Evolutionary conservation across 2,329 filamentous ascomycete species (phyloP).

Genomic region (Pseudovirgaria hyperparasitica): DNA sequence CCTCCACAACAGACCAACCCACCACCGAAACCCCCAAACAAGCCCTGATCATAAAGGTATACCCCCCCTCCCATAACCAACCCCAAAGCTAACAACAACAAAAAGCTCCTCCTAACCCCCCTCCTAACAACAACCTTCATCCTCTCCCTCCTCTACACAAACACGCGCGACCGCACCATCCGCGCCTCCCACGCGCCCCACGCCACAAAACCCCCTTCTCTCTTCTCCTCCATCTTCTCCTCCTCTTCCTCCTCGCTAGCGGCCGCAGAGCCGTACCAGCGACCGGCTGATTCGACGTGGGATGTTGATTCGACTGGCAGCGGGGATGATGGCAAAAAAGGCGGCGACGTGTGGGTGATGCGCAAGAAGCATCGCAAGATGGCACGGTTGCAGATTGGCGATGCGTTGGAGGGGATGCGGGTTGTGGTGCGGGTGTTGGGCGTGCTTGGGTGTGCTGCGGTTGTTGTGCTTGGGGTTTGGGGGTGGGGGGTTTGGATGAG

Average conservation of each 20-base stretch:
- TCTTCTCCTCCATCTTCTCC: conserved; percentile 8
- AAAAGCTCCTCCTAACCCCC: conserved; percentile 44
- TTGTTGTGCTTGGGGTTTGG: conserved; percentile 8
- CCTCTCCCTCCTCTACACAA: conserved; percentile 50
- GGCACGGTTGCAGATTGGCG: conserved; percentile 47
- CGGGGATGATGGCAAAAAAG: conserved; percentile 3
- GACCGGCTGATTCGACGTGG: conserved; percentile 17
- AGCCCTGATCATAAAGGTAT: conserved; percentile 14
- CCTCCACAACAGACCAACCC: conserved; percentile 8
- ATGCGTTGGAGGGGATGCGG: conserved; percentile 49
- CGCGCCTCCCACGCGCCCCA: conserved; percentile 28
- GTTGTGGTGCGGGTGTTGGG: conserved; percentile 40
- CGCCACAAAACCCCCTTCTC: conserved; percentile 15
- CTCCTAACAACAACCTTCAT: conserved; percentile 52
- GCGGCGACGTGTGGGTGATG: conserved; percentile 23
- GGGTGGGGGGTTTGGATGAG: conserved; percentile 11
- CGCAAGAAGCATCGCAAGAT: conserved; percentile 39
- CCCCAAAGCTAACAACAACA: not conserved
- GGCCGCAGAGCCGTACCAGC: conserved; percentile 32
- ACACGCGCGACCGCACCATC: conserved; percentile 41
- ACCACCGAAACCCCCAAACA: conserved; percentile 10
- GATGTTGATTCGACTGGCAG: conserved; percentile 10
- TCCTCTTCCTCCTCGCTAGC: conserved; percentile 17
- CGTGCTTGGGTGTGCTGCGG: conserved; percentile 27
- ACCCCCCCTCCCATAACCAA: conserved; percentile 2